Evolutionary conservation across 2,329 filamentous ascomycete species (phyloP).

Genomic region (Phaeosphaeriaceae sp.): DNA sequence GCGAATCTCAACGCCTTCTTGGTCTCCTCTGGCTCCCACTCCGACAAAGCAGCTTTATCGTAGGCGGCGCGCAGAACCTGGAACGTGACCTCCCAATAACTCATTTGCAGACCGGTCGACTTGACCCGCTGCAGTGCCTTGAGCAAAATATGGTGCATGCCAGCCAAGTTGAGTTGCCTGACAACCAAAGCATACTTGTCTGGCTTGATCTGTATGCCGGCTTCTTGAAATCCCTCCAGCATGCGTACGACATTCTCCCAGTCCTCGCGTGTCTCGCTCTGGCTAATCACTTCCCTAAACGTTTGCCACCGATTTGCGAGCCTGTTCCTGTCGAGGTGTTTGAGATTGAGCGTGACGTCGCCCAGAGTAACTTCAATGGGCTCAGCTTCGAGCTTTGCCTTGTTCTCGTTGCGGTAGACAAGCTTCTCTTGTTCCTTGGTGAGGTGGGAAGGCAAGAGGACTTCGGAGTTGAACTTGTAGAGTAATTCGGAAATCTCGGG

Average conservation of each 20-base stretch:
- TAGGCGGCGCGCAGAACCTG: constrained; percentile 47
- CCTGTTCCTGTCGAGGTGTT: constrained; percentile 36
- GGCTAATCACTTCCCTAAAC: constrained; percentile 19
- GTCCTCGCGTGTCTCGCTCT: constrained; percentile 34
- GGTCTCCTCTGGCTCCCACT: constrained; percentile 49
- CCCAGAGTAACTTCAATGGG: constrained; percentile 53
- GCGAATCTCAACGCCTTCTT: constrained; percentile 48
- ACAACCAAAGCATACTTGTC: constrained; percentile 26
- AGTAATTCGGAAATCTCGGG: constrained; percentile 52
- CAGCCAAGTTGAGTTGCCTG: constrained; percentile 23
- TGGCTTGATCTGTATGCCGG: constrained; percentile 23
- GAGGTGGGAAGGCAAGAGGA: constrained; percentile 55
- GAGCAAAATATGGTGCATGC: constrained; percentile 36
- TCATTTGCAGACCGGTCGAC: constrained; percentile 34
- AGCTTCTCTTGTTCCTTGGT: constrained; percentile 50
- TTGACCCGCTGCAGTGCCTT: constrained; percentile 36
- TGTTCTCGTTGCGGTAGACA: constrained; percentile 51
- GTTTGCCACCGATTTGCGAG: constrained; percentile 20
- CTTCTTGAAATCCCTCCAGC: constrained; percentile 39
- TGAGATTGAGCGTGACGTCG: constrained; percentile 43
- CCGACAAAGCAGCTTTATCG: constrained; percentile 37
- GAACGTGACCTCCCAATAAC: constrained; percentile 30
- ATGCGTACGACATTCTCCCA: constrained; percentile 46
- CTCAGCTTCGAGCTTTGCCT: constrained; percentile 51
- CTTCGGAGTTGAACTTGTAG: constrained; percentile 49